Conservation (phyloP, 2,329 filamentous ascomycete species). For the Monosporascus sp. region DNA sequence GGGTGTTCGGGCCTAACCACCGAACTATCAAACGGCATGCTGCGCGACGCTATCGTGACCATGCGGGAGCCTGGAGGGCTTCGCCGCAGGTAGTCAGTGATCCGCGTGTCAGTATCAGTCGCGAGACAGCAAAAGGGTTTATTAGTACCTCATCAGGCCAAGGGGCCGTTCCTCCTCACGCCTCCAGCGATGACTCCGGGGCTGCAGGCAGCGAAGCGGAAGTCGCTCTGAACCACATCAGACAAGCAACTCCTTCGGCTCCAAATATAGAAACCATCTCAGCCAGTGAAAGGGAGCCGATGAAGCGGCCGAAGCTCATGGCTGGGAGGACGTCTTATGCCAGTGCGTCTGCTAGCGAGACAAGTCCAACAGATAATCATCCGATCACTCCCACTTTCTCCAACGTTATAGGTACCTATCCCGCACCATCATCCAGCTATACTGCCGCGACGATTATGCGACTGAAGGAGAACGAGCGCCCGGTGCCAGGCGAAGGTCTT, state of each 20-base stretch:
- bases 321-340: constrained; percentile 31
- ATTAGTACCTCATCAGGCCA: constrained; percentile 20
- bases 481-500: constrained; percentile 22
- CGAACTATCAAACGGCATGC: constrained; percentile 36
- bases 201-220: constrained; percentile 37
- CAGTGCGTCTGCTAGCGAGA: constrained; percentile 21
- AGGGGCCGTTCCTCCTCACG: constrained; percentile 13
- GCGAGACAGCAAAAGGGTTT: constrained; percentile 33
- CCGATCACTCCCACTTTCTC: constrained; percentile 26
- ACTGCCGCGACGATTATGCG: constrained; percentile 28
- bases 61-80: constrained; percentile 40
- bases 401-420: constrained; percentile 16
- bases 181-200: constrained; percentile 23
- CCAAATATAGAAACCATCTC: constrained; percentile 22
- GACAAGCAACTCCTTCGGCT: constrained; percentile 29
- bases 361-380: constrained; percentile 20
- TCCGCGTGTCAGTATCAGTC: constrained; percentile 36
- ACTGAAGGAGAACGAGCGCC: constrained; percentile 22
- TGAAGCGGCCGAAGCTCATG: constrained; percentile 24
- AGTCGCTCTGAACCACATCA: constrained; percentile 38
- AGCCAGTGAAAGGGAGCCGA: constrained; percentile 19
- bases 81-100: constrained; percentile 31
- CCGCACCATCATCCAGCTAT: constrained; percentile 27
- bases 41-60: constrained; percentile 37
- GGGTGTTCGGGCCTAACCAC: constrained; percentile 29